Evolutionary conservation across 2,329 filamentous ascomycete genomes (phyloP), one percentile per base, ranked within the genome.

Genomic region (Botryotinia narcissicola): DNA sequence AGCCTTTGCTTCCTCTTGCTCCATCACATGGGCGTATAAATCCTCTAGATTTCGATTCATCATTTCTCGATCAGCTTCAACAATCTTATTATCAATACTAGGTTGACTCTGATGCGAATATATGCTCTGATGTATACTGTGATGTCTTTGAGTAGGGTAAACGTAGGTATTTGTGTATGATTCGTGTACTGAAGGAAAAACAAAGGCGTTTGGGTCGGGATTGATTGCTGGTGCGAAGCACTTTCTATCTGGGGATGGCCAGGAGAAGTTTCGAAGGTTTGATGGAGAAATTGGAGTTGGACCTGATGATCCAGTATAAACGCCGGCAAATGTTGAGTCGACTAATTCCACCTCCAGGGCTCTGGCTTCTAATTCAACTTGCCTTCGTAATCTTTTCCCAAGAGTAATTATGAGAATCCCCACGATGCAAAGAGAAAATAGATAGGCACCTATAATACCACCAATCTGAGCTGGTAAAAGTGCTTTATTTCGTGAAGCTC

Each of bases 21-120:
- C 93, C 90, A 97, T 92, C 76, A 97, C 95, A 77, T 94, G 92
- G 75, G 91, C 94, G 83, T 98, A 98, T 81, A 98, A 90, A 78
- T 93, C 90, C 82, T 97, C 94, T 82, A 98, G 90, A 81, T 97
- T 93, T 76, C 91, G 87, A 82, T 96, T 91, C 76, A 93, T 90
- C 84, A 91, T 91, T 79, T 88, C 86, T 81, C 88, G 89, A 82
- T 97, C 93, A 74, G 89, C 87, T 74, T 91, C 88, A 37, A 98
- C 87, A 25, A 97, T 88, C 74, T 87, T 87, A 74, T 92, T 90
- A 81, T 98, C 94, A 74, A 98, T 93, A 59, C 62, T 71, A 73
- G 88, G 60, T 44, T 75, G 61, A 32, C 68, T 62, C 44, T 70
- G 46, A 54, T 74, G 71, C 25, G 71, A 72, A 48, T 72, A 68